Evolutionary conservation across 78 protist species (phyloP).

Genomic region (Dictyostelium firmibasis): DNA sequence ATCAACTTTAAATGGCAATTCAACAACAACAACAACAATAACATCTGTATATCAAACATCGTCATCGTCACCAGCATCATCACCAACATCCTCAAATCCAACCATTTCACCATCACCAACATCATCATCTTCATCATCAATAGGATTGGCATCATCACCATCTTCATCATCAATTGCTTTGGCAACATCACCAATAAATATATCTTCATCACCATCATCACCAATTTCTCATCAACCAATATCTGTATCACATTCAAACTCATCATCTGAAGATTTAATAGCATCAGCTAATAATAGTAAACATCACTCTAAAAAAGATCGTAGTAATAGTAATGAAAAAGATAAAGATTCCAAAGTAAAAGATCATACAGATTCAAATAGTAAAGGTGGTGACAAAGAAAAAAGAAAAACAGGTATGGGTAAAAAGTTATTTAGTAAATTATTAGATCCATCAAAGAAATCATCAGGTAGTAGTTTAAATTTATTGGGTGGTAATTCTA

Average conservation of each 20-base stretch:
- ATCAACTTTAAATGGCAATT: not conserved
- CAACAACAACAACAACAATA: not conserved
- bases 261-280: not conserved
- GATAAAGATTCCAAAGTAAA: not conserved
- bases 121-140: not conserved
- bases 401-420: not conserved
- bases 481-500: not conserved
- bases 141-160: not conserved
- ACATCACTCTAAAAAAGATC: not conserved
- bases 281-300: no score
- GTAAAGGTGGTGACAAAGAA: not conserved
- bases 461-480: not conserved
- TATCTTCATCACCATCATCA: not conserved
- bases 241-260: not conserved
- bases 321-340: not conserved
- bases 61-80: not conserved
- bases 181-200: not conserved
- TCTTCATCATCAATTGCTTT: not conserved
- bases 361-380: not conserved
- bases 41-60: not conserved
- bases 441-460: slow-evolving; percentile 1
- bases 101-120: slow-evolving; percentile 14
- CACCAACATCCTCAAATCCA: not conserved
- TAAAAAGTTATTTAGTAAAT: not conserved
- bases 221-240: not conserved